Conservation (phyloP, 768 basidiomycete species). For the Lyophyllum shimeji region DNA sequence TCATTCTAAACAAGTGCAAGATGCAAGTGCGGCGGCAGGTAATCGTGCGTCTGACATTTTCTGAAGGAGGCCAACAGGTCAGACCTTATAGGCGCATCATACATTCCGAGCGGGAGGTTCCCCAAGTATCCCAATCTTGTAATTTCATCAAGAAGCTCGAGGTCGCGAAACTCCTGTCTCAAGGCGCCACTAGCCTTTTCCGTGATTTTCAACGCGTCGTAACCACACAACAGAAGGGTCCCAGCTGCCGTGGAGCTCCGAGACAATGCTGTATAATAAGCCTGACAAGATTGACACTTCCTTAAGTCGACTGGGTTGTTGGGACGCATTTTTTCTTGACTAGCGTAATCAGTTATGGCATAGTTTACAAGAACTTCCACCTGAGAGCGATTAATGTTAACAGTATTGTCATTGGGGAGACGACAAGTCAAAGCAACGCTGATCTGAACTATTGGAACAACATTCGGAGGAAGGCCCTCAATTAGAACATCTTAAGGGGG, state of each 20-base stretch:
- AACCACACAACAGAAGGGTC: slow-evolving; percentile 5
- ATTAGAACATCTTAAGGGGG: neutral
- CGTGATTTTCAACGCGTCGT: slow-evolving; percentile 12
- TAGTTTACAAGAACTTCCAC: slow-evolving; percentile 5
- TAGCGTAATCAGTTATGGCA: slow-evolving; percentile 29
- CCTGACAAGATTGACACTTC: slow-evolving; percentile 19
- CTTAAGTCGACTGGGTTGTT: slow-evolving; percentile 2
- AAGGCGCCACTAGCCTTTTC: slow-evolving; percentile 12
- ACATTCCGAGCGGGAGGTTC: neutral
- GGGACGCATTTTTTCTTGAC: neutral
- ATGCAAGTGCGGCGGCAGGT: neutral
- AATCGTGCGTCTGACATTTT: neutral
- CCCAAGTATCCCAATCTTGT: slow-evolving; percentile 5
- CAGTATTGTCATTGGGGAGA: neutral
- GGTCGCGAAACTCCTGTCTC: slow-evolving; percentile 12
- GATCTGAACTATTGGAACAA: neutral
- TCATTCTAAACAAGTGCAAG: neutral
- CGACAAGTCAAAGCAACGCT: neutral
- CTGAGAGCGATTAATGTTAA: neutral
- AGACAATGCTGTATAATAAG: slow-evolving; percentile 31
- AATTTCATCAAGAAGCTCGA: slow-evolving; percentile 18
- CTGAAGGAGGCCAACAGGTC: neutral
- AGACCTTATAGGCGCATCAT: neutral
- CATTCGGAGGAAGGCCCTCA: neutral
- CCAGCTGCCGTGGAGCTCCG: slow-evolving; percentile 18